Conservation (phyloP, 768 basidiomycete genomes). For the Leccinum rimulosum region DNA sequence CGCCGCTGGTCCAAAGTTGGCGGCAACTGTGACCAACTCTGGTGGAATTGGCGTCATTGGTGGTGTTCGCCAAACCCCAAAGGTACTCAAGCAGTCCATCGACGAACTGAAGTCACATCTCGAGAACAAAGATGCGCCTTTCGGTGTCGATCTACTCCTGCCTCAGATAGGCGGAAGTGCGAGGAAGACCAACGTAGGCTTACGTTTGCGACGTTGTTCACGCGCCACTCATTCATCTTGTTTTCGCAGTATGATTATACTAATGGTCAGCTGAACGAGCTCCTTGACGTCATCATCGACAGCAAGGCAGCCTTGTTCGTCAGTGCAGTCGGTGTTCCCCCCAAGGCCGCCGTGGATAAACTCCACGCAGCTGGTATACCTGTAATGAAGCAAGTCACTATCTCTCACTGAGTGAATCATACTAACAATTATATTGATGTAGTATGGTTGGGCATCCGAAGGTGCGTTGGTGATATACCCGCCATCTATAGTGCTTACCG, state of each 20-base stretch:
- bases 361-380: slow-evolving; percentile 75
- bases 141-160: slow-evolving; percentile 80
- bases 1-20: slow-evolving; percentile 80
- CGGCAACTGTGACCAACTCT: slow-evolving; percentile 90
- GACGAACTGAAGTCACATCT: slow-evolving; percentile 73
- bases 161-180: slow-evolving; percentile 82
- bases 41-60: slow-evolving; percentile 90
- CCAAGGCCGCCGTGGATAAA: slow-evolving; percentile 77
- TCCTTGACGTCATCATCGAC: slow-evolving; percentile 76
- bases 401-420: background rate
- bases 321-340: slow-evolving; percentile 81
- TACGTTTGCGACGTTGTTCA: background rate
- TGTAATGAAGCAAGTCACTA: slow-evolving; percentile 74
- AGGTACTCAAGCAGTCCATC: slow-evolving; percentile 63
- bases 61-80: slow-evolving; percentile 71
- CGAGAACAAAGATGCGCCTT: slow-evolving; percentile 72
- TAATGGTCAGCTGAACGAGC: slow-evolving; percentile 68
- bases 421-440: slow-evolving; percentile 4
- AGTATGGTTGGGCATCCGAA: slow-evolving; percentile 88
- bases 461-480: slow-evolving; percentile 33
- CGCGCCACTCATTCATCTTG: background rate
- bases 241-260: slow-evolving; percentile 64
- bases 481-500: slow-evolving; percentile 1
- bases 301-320: slow-evolving; percentile 76
- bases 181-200: slow-evolving; percentile 70